Percentiles rank a stretch among this genome's conserved stretches.
Conservation (phyloP, 2,329 filamentous ascomycete species). For the Neospermospora avenae region DNA sequence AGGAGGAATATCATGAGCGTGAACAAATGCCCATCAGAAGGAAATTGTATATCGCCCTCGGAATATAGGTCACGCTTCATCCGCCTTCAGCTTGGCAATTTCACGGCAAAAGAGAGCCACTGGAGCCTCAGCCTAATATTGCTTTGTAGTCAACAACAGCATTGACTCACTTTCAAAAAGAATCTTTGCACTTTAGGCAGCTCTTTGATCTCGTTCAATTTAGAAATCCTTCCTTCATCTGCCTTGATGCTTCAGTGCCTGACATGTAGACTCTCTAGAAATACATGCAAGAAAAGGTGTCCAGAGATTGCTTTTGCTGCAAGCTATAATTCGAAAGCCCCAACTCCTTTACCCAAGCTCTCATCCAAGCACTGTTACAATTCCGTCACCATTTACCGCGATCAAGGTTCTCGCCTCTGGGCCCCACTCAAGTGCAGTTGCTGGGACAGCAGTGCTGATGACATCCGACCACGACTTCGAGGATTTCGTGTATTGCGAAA, state of each 20-base stretch:
- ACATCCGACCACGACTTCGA: conserved; percentile 88
- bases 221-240: not conserved
- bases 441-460: conserved; percentile 70
- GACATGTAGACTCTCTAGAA: conserved; percentile 23
- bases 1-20: no score
- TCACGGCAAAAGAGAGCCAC: not conserved
- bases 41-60: not conserved
- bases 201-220: not conserved
- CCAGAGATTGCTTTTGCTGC: conserved; percentile 27
- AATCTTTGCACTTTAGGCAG: not conserved
- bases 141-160: not conserved
- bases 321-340: conserved; percentile 21
- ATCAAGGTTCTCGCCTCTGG: conserved; percentile 70
- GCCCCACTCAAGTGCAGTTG: conserved; percentile 76
- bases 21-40: not conserved
- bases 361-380: conserved; percentile 64
- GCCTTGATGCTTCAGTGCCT: not conserved
- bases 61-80: not conserved
- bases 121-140: not conserved
- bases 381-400: conserved; percentile 70
- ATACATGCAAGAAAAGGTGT: conserved; percentile 26
- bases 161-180: not conserved
- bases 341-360: conserved; percentile 37
- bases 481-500: conserved; percentile 86
- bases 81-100: not conserved